Conservation (phyloP, 2,329 filamentous ascomycete species). For the Cladophialophora bantiana region DNA sequence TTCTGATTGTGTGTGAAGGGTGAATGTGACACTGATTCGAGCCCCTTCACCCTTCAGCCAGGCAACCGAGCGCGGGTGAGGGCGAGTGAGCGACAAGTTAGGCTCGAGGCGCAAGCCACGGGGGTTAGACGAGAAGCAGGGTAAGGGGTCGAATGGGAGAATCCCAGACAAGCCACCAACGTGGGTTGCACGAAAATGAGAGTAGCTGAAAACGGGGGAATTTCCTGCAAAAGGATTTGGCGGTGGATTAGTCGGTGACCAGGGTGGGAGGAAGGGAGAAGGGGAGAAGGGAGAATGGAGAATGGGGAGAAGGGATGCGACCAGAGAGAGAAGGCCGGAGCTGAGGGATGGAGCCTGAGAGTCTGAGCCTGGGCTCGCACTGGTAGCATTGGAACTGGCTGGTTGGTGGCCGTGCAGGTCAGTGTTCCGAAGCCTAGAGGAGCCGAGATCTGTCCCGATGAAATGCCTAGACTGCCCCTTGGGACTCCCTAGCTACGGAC, state of each 20-base stretch:
- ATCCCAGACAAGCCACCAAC: conserved; percentile 17
- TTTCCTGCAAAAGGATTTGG: conserved; percentile 18
- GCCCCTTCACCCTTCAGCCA: conserved; percentile 1
- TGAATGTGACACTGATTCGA: conserved; percentile 27
- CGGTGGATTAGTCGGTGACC: conserved; percentile 10
- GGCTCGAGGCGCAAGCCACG: conserved; percentile 27
- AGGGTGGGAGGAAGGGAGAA: neutral
- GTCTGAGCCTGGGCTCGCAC: neutral
- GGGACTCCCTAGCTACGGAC: neutral
- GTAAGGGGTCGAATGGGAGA: conserved; percentile 17
- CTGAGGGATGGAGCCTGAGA: no score
- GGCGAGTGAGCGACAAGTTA: conserved; percentile 15
- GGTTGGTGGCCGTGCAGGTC: conserved; percentile 16
- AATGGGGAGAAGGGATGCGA: conserved; percentile 6
- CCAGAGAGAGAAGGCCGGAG: neutral
- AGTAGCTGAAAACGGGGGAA: conserved; percentile 12
- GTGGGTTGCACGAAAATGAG: conserved; percentile 12
- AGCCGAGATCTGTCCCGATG: conserved; percentile 23
- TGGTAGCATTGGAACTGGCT: neutral
- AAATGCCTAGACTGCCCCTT: conserved; percentile 5
- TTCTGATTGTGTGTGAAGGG: conserved; percentile 20
- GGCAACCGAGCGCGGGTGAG: conserved; percentile 4
- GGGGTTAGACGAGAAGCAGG: conserved; percentile 15
- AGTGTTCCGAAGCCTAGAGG: conserved; percentile 7
- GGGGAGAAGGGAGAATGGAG: neutral